Percentiles rank a stretch among this genome's conserved stretches.
phyloP scores from a whole-genome alignment of 2,329 filamentous ascomycete species.

The Dendrostoma leiphaemia region DNA sequence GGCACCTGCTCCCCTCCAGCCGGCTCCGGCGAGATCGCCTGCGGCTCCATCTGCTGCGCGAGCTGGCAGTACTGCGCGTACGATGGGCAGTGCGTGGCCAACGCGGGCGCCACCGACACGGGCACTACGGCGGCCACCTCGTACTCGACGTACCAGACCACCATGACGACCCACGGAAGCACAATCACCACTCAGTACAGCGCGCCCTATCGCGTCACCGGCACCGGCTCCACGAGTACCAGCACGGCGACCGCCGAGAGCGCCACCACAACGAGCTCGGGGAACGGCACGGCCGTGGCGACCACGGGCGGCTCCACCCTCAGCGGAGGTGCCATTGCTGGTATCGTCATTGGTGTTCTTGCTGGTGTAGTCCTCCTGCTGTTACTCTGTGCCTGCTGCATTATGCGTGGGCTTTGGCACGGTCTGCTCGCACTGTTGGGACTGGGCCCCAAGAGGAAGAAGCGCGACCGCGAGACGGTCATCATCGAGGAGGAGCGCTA shows the following conservation, averaged over 20 bases:
- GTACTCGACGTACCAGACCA: conserved; percentile 21
- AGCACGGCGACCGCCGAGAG: conserved; percentile 54
- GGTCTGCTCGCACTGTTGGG: conserved; percentile 60
- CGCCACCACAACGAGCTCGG: conserved; percentile 39
- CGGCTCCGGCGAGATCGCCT: conserved; percentile 56
- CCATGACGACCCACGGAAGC: conserved; percentile 42
- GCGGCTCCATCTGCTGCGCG: conserved; percentile 69
- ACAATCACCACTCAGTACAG: conserved; percentile 55
- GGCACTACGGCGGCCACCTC: conserved; percentile 43
- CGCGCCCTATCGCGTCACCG: conserved; percentile 50
- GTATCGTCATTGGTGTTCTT: conserved; percentile 74
- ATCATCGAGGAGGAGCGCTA: conserved; percentile 62
- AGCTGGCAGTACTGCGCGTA: conserved; percentile 65
- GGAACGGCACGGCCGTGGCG: conserved; percentile 34
- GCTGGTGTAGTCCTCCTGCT: conserved; percentile 65
- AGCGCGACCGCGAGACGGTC: conserved; percentile 42
- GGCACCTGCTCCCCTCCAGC: conserved; percentile 47
- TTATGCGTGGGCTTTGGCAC: conserved; percentile 60
- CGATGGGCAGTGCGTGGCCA: conserved; percentile 56
- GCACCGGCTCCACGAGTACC: conserved; percentile 43
- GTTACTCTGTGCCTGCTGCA: conserved; percentile 74
- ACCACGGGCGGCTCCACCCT: conserved; percentile 41
- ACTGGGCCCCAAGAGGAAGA: conserved; percentile 48
- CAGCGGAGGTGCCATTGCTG: conserved; percentile 73
- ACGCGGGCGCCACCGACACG: conserved; percentile 32